Base-by-base conservation (phyloP, 73 alveolate genomes). In the Tetrahymena elliotti region DNA sequence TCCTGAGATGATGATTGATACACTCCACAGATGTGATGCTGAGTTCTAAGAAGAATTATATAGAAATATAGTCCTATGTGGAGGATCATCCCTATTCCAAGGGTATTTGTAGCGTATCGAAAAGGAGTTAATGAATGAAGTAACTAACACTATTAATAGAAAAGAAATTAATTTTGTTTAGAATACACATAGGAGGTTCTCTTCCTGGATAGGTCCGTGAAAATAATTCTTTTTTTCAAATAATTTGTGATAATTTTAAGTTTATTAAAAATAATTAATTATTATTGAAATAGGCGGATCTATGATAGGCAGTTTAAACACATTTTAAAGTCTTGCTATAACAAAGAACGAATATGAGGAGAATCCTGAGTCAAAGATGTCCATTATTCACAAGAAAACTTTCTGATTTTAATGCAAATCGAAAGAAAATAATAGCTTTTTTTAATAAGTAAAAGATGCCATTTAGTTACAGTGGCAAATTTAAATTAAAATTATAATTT, bases 191-290 rank as follows among this genome's bases (percentile, higher is more conserved):
- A 83, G 96, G 13, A 83, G 93, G 13, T 94, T 84, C 52, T 84
- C 95, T 39, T 93, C 96, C 37, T 94, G 96, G 96, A 94, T 94
- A 8, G 96, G 96, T 39, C 15, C 15, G 8, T 40, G n/a, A n/a
- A n/a, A n/a, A n/a, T n/a, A n/a, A n/a, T n/a, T n/a, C n/a, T n/a
- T n/a, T n/a, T n/a, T n/a, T n/a, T n/a, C n/a, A n/a, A n/a, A n/a
- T n/a, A n/a, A n/a, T n/a, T n/a, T n/a, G n/a, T n/a, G n/a, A n/a
- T n/a, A n/a, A n/a, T n/a, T n/a, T n/a, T n/a, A n/a, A n/a, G 82
- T 6, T 47, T 47, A 0, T 8, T 12, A 47, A 27, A 5, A n/a
- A 8, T 24, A 1, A 6, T 68, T 31, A 27, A 0, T 68, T 53
- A 20, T 11, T 4, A 24, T 22, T 68, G 0, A 7, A 68, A 27